phyloP scores from a whole-genome alignment of 1,284 basidiomycete species.

The Heterobasidion parviporum region DNA sequence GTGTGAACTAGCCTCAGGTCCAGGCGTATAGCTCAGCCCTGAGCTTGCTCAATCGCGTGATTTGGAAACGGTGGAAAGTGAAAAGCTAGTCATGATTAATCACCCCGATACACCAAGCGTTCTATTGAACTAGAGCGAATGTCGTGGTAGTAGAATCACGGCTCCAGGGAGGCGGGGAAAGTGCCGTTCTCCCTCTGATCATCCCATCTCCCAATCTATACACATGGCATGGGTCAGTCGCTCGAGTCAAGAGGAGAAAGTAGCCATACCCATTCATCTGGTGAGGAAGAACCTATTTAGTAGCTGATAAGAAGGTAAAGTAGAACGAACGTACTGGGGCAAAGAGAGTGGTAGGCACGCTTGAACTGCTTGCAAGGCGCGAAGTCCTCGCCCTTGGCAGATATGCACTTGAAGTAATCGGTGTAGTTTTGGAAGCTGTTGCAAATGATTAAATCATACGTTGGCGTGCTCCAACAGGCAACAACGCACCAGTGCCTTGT shows the following conservation, averaged over 20 bases:
- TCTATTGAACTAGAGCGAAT: not conserved
- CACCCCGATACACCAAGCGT: not conserved
- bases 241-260: conserved; percentile 7
- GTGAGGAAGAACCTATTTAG: conserved; percentile 2
- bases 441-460: not conserved
- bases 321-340: conserved; percentile 75
- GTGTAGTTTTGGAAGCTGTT: conserved; percentile 90
- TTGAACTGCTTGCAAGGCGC: conserved; percentile 99
- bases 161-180: conserved; percentile 87
- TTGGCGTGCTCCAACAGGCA: not conserved
- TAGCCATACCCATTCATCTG: conserved; percentile 77
- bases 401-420: conserved; percentile 96
- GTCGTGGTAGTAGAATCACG: conserved; percentile 16
- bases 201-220: conserved; percentile 79
- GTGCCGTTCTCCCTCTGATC: conserved; percentile 89
- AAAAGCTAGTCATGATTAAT: too few relatives aligned
- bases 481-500: conserved; percentile 78
- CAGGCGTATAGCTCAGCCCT: too few relatives aligned
- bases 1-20: too few relatives aligned
- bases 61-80: too few relatives aligned
- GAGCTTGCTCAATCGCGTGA: too few relatives aligned
- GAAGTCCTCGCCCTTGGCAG: conserved; percentile 97
- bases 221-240: conserved; percentile 7
- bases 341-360: conserved; percentile 92
- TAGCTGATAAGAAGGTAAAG: conserved; percentile 5